Percentiles rank a stretch among this genome's conserved stretches.
Evolutionary conservation across 1,139 yeast genomes (phyloP).

Genomic region (Magnusiomyces fungicola): DNA sequence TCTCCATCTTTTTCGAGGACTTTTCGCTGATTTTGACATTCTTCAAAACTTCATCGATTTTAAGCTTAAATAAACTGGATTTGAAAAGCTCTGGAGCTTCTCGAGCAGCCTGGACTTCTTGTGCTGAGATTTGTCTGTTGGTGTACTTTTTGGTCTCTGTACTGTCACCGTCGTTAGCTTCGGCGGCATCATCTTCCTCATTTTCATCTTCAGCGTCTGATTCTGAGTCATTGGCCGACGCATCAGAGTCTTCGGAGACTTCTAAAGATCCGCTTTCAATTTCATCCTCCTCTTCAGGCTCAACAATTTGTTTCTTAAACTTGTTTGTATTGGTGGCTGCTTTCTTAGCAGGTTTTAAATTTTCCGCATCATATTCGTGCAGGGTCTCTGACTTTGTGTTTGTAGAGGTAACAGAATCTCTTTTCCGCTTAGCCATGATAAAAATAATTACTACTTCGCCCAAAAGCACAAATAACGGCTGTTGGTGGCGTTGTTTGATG

Average conservation of each 20-base stretch:
- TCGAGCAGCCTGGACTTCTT: conserved; percentile 83
- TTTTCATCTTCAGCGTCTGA: not conserved
- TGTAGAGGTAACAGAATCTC: conserved; percentile 1
- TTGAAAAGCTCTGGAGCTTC: conserved; percentile 92
- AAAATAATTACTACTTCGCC: no score
- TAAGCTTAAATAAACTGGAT: conserved; percentile 87
- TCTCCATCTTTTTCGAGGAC: conserved; percentile 61
- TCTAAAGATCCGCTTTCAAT: not conserved
- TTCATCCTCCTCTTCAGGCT: not conserved
- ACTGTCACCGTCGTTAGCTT: conserved; percentile 4
- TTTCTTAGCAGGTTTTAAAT: not conserved
- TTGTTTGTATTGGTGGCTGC: no score
- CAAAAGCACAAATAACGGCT: no score
- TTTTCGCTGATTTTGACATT: conserved; percentile 71
- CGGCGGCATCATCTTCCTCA: conserved; percentile 8
- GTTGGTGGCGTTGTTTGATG: no score
- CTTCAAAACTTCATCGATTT: conserved; percentile 80
- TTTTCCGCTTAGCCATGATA: conserved; percentile 6
- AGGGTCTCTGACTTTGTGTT: not conserved
- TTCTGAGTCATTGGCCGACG: not conserved
- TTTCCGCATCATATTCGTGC: not conserved
- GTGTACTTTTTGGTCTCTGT: conserved; percentile 1
- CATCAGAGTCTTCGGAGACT: not conserved
- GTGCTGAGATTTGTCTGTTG: conserved; percentile 46
- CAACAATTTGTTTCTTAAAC: not conserved